phyloP scores from a whole-genome alignment of 208 protist genomes.

The Endotrypanum monterogeii region DNA sequence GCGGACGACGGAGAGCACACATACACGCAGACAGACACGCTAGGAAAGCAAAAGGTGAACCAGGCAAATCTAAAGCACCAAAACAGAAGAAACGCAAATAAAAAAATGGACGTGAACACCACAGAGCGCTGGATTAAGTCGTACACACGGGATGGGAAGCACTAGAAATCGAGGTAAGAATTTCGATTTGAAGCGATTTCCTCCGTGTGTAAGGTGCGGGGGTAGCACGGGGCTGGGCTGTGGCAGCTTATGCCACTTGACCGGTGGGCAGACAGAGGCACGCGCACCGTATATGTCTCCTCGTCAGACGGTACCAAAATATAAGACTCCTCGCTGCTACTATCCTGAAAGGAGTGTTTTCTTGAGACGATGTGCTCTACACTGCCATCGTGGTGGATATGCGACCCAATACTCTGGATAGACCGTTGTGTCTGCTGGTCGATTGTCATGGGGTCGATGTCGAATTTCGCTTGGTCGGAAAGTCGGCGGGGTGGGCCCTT shows the following conservation, averaged over 20 bases:
- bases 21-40: not conserved
- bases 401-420: constrained; percentile 4
- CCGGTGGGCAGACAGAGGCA: constrained; percentile 11
- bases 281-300: constrained; percentile 10
- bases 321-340: constrained; percentile 35
- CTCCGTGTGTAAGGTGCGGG: constrained; percentile 7
- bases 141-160: not conserved
- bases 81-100: constrained; percentile 1
- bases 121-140: not conserved
- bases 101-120: not conserved
- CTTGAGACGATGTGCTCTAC: constrained; percentile 5
- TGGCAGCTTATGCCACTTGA: constrained; percentile 15
- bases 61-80: too few relatives aligned
- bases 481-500: constrained; percentile 36
- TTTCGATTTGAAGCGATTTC: constrained; percentile 15
- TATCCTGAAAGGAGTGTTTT: constrained; percentile 16
- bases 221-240: constrained; percentile 31
- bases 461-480: constrained; percentile 11
- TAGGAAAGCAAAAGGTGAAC: too few relatives aligned
- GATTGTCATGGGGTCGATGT: constrained; percentile 11
- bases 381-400: constrained; percentile 16
- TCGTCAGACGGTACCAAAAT: constrained; percentile 31
- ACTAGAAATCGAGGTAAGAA: constrained; percentile 32
- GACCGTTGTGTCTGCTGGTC: constrained; percentile 19
- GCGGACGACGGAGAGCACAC: not conserved